Percentiles rank a stretch among this genome's conserved stretches.
Evolutionary conservation across 257 asterid genomes (phyloP).

Genomic region (Coffea canephora): DNA sequence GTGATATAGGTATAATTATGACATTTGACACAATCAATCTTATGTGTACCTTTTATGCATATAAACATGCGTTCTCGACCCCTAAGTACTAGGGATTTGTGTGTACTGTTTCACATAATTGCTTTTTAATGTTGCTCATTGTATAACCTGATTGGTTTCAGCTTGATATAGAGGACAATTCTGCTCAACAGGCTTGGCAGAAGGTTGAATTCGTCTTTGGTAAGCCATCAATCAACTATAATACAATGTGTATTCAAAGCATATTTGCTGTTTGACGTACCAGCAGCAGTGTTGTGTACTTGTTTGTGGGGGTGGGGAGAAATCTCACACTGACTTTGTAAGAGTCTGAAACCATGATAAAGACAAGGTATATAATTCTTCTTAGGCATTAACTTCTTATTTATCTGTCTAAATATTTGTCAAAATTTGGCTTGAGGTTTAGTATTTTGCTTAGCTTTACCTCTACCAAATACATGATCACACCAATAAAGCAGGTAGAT

Average conservation of each 20-base stretch:
- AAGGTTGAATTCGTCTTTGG: constrained; percentile 83
- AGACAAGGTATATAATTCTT: background rate
- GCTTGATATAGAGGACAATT: constrained; percentile 85
- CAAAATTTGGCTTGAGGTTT: background rate
- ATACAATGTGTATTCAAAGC: background rate
- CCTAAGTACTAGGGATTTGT: background rate
- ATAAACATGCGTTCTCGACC: background rate
- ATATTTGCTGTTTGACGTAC: background rate
- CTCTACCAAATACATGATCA: background rate
- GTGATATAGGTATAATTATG: background rate
- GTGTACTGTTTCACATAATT: background rate
- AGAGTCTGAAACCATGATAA: background rate
- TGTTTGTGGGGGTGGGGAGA: too few relatives aligned
- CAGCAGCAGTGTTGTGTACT: background rate
- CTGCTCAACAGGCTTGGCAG: constrained; percentile 88
- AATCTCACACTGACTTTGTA: background rate
- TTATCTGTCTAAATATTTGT: background rate
- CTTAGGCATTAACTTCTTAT: background rate
- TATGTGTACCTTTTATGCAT: background rate
- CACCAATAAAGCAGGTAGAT: background rate
- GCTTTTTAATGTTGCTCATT: constrained; percentile 5
- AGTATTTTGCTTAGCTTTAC: background rate
- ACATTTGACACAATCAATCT: background rate
- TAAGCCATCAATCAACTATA: constrained; percentile 24
- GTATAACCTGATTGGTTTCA: constrained; percentile 35